Evolutionary conservation across 352 stramenopile species (phyloP), one percentile per base, ranked within the genome.

Genomic region (Thraustochytrium striatum): DNA sequence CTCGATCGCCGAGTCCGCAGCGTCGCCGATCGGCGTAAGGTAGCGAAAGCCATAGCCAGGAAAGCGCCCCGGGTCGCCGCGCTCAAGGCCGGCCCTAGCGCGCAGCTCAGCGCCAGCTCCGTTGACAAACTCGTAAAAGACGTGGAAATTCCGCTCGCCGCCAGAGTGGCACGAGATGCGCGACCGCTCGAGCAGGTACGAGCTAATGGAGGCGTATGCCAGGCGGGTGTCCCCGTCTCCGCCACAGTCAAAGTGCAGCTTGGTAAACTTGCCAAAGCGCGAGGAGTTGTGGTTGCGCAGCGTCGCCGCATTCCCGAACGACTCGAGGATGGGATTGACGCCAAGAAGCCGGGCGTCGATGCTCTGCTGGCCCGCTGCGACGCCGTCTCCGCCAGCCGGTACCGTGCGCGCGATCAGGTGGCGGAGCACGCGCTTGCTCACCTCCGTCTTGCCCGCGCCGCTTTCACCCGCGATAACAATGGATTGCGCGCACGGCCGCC

Each of bases 261-360:
- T 93, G 85, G 98, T 98, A 62, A 97, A 98, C 83, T 98, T 98
- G 69, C 95, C 95, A 82, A 98, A 98, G 13, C 95, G 90, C 80
- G 84, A 92, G 41, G 90, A 97, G 84, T 98, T 98, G 85, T 98
- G 93, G 85, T 98, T 98, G 19, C 94, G 88, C 59, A 98, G 89
- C 25, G 95, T 98, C 39, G 92, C 89, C 41, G 95, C 95, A 82
- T 99, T 99, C 79, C 96, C 96, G 85, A 99, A 99, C 1, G 93
- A 93, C 85, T 99, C 96, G 21, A 99, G 86, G 62, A 99, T 96
- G 50, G 96, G 96, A 85, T 99, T 99, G 9, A 93, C 97, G 53
- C 92, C 95, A 35, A 99, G 87, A 47, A 99, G 93, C 69, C 96
- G 53, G 41, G 81, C 52, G 39, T 85, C 68, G 35, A 83, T 50